A percentile compares a stretch with the other conserved stretches of the same genome.
phyloP scores from a whole-genome alignment of 306 rosid species.

The Cucurbita ficifolia region DNA sequence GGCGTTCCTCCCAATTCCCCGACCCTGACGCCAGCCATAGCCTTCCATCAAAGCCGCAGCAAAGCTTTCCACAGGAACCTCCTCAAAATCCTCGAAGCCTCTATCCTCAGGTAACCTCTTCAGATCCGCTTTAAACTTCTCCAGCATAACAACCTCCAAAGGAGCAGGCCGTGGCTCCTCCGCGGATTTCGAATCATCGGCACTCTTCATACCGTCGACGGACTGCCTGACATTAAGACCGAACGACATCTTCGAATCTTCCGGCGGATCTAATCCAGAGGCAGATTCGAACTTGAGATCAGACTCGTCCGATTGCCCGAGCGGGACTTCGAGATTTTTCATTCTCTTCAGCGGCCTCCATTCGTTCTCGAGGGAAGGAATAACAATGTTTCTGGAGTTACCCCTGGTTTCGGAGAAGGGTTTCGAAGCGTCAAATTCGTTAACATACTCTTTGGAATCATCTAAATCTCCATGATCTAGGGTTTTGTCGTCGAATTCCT shows the following conservation, averaged over 20 bases:
- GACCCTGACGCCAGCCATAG: conserved; percentile 75
- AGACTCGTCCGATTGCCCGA: conserved; percentile 10
- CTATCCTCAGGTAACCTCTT: conserved; percentile 40
- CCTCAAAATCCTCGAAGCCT: conserved; percentile 56
- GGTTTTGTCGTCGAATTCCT: background rate
- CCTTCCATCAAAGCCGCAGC: conserved; percentile 70
- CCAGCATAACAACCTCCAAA: conserved; percentile 18
- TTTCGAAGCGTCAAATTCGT: conserved; percentile 20
- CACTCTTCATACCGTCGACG: background rate
- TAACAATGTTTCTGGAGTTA: conserved; percentile 1
- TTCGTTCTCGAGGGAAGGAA: conserved; percentile 18
- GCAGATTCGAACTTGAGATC: conserved; percentile 27
- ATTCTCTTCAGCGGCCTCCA: conserved; percentile 22
- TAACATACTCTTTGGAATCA: conserved; percentile 12
- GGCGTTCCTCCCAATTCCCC: conserved; percentile 66
- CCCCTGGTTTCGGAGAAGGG: conserved; percentile 8
- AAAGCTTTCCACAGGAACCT: conserved; percentile 63
- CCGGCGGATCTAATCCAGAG: conserved; percentile 2
- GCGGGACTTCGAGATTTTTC: conserved; percentile 26
- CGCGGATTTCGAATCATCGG: background rate
- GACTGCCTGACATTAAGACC: conserved; percentile 42
- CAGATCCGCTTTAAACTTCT: conserved; percentile 46
- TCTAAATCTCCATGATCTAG: background rate
- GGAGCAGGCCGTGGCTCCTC: conserved; percentile 1
- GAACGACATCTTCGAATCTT: conserved; percentile 25